Evolutionary conservation across 306 rosid genomes (phyloP).

Genomic region (Pyrus betulifolia): DNA sequence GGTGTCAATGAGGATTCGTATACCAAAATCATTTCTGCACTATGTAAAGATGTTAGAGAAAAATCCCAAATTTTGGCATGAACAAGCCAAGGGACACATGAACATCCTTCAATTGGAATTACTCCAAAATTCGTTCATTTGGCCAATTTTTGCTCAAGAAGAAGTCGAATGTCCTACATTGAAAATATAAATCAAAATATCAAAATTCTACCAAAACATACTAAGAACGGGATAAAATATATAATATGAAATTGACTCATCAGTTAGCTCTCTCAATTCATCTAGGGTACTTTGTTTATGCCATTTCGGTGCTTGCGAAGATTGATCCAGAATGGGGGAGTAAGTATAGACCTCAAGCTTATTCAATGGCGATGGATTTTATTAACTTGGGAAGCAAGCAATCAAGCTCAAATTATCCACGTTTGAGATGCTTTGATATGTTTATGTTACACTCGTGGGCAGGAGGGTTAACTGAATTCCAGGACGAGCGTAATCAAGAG

Average conservation of each 20-base stretch:
- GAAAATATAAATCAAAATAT: too few relatives aligned
- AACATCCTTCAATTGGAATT: too few relatives aligned
- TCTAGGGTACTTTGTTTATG: conserved; percentile 60
- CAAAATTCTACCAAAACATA: too few relatives aligned
- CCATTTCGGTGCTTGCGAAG: conserved; percentile 52
- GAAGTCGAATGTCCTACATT: too few relatives aligned
- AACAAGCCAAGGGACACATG: too few relatives aligned
- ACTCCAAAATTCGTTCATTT: too few relatives aligned
- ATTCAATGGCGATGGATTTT: conserved; percentile 45
- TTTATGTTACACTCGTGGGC: conserved; percentile 70
- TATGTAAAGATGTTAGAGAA: conserved; percentile 31
- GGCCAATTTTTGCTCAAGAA: too few relatives aligned
- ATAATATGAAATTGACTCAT: too few relatives aligned
- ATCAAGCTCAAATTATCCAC: conserved; percentile 32
- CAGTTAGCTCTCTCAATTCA: too few relatives aligned
- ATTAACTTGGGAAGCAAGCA: conserved; percentile 33
- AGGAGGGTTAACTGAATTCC: conserved; percentile 52
- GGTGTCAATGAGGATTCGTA: conserved; percentile 33
- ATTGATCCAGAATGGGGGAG: conserved; percentile 59
- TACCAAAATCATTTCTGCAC: conserved; percentile 37
- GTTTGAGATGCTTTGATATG: conserved; percentile 53
- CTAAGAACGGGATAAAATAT: too few relatives aligned
- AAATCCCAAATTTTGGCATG: too few relatives aligned
- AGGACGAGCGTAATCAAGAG: conserved; percentile 60
- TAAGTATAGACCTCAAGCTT: conserved; percentile 51